phyloP scores from a whole-genome alignment of 2,329 filamentous ascomycete genomes.

The Aspergillus brunneoviolaceus region DNA sequence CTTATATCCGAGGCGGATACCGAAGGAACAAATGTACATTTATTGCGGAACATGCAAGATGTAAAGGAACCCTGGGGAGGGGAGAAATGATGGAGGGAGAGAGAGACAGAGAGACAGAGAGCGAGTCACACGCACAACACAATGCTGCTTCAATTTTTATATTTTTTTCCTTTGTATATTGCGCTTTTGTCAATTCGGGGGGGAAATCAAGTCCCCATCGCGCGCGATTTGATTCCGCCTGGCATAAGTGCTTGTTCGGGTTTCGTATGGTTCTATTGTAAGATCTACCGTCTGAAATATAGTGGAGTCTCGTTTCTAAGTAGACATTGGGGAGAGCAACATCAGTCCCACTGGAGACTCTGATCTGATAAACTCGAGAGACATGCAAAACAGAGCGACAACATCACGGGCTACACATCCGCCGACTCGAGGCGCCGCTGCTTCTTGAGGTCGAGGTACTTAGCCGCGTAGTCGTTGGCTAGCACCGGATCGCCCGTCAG shows the following conservation, averaged over 20 bases:
- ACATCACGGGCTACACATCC: background rate
- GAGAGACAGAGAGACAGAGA: constrained; percentile 16
- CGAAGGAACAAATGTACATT: constrained; percentile 32
- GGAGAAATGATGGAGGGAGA: background rate
- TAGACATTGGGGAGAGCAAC: background rate
- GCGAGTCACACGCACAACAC: constrained; percentile 8
- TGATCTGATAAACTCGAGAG: too few relatives aligned
- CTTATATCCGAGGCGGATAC: constrained; percentile 1
- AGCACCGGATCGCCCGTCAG: constrained; percentile 63
- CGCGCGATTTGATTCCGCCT: background rate
- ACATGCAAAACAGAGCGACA: background rate
- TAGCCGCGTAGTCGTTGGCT: constrained; percentile 66
- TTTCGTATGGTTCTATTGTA: background rate
- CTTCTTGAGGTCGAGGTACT: constrained; percentile 60
- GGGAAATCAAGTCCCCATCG: background rate
- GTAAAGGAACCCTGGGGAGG: constrained; percentile 2
- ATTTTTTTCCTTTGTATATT: constrained; percentile 18
- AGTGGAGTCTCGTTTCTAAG: background rate
- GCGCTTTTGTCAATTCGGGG: background rate
- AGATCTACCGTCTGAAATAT: background rate
- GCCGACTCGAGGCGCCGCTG: constrained; percentile 22
- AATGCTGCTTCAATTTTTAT: constrained; percentile 13
- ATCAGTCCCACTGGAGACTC: too few relatives aligned
- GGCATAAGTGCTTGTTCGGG: background rate
- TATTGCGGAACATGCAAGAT: constrained; percentile 21